Percentiles rank a stretch among this genome's conserved stretches.
Conservation (phyloP, 192 early-diverging fungal genomes). For the Haplosporangium gracile region DNA sequence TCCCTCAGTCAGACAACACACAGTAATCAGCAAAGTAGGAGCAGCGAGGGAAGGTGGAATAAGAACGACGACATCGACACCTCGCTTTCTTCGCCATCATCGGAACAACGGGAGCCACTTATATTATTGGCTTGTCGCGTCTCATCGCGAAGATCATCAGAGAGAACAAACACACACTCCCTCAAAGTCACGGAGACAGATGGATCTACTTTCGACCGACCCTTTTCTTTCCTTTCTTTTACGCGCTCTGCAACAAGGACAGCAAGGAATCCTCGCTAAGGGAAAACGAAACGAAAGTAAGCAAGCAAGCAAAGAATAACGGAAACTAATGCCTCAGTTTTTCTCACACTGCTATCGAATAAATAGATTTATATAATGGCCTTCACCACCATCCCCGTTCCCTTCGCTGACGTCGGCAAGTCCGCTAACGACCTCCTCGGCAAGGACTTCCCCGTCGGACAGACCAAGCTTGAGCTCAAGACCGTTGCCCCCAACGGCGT, state of each 20-base stretch:
- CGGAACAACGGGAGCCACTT: not conserved
- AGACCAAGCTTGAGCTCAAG: constrained; percentile 96
- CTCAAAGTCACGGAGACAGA: not conserved
- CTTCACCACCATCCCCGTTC: constrained; percentile 71
- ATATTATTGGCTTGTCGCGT: not conserved
- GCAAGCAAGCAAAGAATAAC: not conserved
- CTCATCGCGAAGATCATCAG: constrained; percentile 4
- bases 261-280: not conserved
- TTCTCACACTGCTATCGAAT: not conserved
- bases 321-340: not conserved
- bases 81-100: not conserved
- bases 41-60: not conserved
- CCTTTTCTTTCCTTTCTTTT: not conserved
- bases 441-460: constrained; percentile 96
- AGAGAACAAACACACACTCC: too few species aligned
- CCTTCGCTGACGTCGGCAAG: constrained; percentile 96
- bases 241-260: not conserved
- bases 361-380: constrained; percentile 20
- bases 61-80: not conserved
- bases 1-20: not conserved
- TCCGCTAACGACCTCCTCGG: constrained; percentile 91
- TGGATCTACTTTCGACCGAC: not conserved
- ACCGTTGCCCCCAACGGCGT: constrained; percentile 95
- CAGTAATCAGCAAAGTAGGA: not conserved
- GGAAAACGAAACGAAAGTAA: not conserved